Percentiles rank a stretch among this genome's conserved stretches.
These are phyloP conservation scores for Mycena rebaudengoi DNA, from an alignment of 768 basidiomycete species.

Conservation along the genomic window DNA sequence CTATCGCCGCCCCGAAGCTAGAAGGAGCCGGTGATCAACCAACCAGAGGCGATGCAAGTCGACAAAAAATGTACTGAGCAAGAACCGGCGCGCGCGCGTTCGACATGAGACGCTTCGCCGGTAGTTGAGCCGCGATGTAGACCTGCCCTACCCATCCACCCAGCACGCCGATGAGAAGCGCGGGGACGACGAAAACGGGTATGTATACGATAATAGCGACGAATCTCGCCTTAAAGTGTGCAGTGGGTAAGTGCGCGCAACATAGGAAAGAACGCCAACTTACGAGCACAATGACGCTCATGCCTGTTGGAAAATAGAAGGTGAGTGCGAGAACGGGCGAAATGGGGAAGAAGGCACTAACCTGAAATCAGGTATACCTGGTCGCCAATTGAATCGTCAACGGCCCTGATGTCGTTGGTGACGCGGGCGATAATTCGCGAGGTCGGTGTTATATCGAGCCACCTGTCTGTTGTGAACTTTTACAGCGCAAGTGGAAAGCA, in stretches of 20 bases:
- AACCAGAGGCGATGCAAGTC: conserved; percentile 35
- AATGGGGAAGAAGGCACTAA: conserved; percentile 38
- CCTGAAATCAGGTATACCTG: conserved; percentile 38
- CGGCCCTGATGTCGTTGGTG: conserved; percentile 69
- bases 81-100: conserved; percentile 44
- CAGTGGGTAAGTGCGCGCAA: conserved; percentile 43
- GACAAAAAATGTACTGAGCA: conserved; percentile 40
- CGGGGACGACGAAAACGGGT: conserved; percentile 56
- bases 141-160: conserved; percentile 55
- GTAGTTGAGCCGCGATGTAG: conserved; percentile 55
- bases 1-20: conserved; percentile 63
- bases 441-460: conserved; percentile 54
- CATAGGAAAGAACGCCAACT: conserved; percentile 45
- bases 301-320: too few relatives aligned
- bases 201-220: conserved; percentile 53
- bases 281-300: conserved; percentile 50
- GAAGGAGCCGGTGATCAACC: neutral
- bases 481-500: neutral
- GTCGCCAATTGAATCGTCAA: conserved; percentile 55
- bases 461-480: too few relatives aligned
- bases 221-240: conserved; percentile 50
- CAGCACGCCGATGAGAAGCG: conserved; percentile 47
- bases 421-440: conserved; percentile 69
- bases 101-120: conserved; percentile 57
- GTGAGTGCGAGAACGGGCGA: too few relatives aligned